phyloP scores from a whole-genome alignment of 2,329 filamentous ascomycete species.

The Penicillium sclerotigenum region DNA sequence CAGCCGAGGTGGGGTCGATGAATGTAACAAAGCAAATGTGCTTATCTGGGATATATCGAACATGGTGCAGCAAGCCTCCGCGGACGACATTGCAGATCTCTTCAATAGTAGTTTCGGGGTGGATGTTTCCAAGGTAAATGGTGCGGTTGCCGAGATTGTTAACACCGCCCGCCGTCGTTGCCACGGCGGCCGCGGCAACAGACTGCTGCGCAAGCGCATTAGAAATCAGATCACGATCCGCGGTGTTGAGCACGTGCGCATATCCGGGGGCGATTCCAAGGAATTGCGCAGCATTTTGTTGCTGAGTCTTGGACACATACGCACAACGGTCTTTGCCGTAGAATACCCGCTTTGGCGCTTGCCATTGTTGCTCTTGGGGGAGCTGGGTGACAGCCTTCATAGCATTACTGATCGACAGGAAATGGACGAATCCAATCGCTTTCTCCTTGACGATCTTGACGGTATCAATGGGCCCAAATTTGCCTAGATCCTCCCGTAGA shows the following conservation, averaged over 20 bases:
- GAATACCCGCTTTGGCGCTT: constrained; percentile 90
- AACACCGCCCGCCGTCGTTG: constrained; percentile 91
- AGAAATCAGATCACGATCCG: constrained; percentile 93
- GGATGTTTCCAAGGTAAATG: constrained; percentile 97
- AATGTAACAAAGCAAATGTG: constrained; percentile 99
- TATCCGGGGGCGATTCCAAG: constrained; percentile 95
- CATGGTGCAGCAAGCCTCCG: constrained; percentile 92
- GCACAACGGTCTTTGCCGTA: constrained; percentile 98
- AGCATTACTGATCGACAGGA: constrained; percentile 93
- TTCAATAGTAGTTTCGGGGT: constrained; percentile 97
- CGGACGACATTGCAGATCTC: constrained; percentile 99
- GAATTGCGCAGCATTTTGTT: constrained; percentile 98
- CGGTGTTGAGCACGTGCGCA: constrained; percentile 91
- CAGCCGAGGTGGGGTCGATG: constrained; percentile 95
- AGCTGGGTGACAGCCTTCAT: constrained; percentile 97
- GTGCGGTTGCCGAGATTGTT: constrained; percentile 97
- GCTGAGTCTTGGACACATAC: constrained; percentile 98
- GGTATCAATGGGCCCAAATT: constrained; percentile 94
- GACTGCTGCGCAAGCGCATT: constrained; percentile 96
- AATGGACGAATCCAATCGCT: constrained; percentile 96
- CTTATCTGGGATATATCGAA: constrained; percentile 99
- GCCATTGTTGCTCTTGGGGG: constrained; percentile 95
- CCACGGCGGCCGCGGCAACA: constrained; percentile 91
- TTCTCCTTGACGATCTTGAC: constrained; percentile 98
- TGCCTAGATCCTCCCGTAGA: constrained; percentile 88